Percentiles rank a stretch among this genome's conserved stretches.
Conservation (phyloP, 805 yeast genomes). For the Schwanniomyces yamadae region DNA sequence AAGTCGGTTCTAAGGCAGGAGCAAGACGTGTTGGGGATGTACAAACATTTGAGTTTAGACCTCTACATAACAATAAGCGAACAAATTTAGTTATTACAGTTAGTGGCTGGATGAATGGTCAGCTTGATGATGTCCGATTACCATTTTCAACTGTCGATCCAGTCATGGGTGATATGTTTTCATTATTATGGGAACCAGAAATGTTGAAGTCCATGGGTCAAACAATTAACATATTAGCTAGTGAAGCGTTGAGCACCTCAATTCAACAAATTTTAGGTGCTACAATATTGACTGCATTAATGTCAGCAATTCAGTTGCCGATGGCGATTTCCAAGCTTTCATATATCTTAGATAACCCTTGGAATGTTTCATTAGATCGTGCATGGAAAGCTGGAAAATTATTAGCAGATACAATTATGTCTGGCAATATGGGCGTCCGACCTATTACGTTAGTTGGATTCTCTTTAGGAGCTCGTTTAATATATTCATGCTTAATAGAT, state of each 20-base stretch:
- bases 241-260: constrained; percentile 88
- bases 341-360: constrained; percentile 90
- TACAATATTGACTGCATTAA: constrained; percentile 81
- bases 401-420: constrained; percentile 84
- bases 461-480: constrained; percentile 88
- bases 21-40: constrained; percentile 85
- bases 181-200: constrained; percentile 97
- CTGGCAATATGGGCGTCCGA: constrained; percentile 85
- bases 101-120: constrained; percentile 97
- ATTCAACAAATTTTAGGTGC: constrained; percentile 94
- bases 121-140: constrained; percentile 89
- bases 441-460: constrained; percentile 93
- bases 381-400: constrained; percentile 96
- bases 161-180: constrained; percentile 92
- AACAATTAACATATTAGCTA: constrained; percentile 88
- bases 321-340: constrained; percentile 87
- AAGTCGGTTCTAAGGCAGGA: constrained; percentile 86
- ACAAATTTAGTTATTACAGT: constrained; percentile 85
- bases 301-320: constrained; percentile 92
- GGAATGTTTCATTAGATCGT: constrained; percentile 95
- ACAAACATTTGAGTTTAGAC: constrained; percentile 88
- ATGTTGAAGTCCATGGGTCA: constrained; percentile 96
- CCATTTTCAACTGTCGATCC: constrained; percentile 98
- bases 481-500: constrained; percentile 85
- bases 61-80: constrained; percentile 86